phyloP scores from a whole-genome alignment of 805 yeast species.

The Metschnikowia lunata region DNA sequence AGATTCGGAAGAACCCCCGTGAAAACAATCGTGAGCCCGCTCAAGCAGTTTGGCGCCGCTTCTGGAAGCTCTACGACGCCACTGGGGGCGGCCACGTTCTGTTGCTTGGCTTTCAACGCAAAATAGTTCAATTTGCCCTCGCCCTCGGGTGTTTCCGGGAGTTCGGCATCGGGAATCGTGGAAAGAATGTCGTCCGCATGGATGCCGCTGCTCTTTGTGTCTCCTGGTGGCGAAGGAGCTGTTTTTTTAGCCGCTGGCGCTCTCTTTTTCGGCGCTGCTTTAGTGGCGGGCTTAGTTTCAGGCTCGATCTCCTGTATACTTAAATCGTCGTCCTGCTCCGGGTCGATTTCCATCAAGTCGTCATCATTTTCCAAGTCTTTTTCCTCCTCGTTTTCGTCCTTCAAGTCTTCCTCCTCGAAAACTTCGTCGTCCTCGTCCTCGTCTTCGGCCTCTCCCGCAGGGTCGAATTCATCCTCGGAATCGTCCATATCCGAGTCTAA shows the following conservation, averaged over 20 bases:
- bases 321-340: conserved; percentile 9
- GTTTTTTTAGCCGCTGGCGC: conserved; percentile 7
- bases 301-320: conserved; percentile 14
- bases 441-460: conserved; percentile 17
- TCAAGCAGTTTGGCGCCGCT: conserved; percentile 80
- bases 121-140: conserved; percentile 56
- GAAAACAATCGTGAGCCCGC: conserved; percentile 87
- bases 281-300: conserved; percentile 8
- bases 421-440: conserved; percentile 15
- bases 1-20: conserved; percentile 84
- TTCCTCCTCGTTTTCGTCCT: conserved; percentile 3
- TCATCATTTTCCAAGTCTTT: not conserved
- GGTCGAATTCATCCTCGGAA: conserved; percentile 23
- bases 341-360: not conserved
- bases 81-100: conserved; percentile 25
- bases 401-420: conserved; percentile 13
- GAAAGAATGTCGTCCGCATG: conserved; percentile 50
- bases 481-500: conserved; percentile 19
- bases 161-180: conserved; percentile 69
- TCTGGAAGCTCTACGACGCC: conserved; percentile 57
- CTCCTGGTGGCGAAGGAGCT: not conserved
- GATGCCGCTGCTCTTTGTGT: conserved; percentile 25
- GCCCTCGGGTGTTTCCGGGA: conserved; percentile 50
- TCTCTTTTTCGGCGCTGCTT: conserved; percentile 4
- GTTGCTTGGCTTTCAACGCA: conserved; percentile 35